Percentiles rank a stretch among this genome's conserved stretches.
Conservation (phyloP, 345 rosid genomes). For the Heritiera littoralis region DNA sequence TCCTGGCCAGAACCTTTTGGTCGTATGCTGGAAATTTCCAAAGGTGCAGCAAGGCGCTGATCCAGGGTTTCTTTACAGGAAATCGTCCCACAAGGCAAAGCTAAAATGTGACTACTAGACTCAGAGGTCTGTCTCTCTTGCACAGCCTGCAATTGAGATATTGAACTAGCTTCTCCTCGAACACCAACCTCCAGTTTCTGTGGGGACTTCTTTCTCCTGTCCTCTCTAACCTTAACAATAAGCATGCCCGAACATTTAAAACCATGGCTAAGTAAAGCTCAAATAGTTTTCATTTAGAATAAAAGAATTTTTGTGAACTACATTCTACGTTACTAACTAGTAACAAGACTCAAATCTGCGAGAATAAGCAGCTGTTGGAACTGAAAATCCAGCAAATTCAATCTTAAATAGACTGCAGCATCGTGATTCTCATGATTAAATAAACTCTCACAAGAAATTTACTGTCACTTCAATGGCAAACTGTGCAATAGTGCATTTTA, state of each 20-base stretch:
- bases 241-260: neutral
- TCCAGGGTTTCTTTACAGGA: slow-evolving; percentile 4
- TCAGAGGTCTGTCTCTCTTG: slow-evolving; percentile 20
- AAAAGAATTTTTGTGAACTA: neutral
- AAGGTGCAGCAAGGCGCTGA: slow-evolving; percentile 21
- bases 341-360: neutral
- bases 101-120: slow-evolving; percentile 17
- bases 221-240: slow-evolving; percentile 24
- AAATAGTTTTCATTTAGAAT: neutral
- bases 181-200: slow-evolving; percentile 15
- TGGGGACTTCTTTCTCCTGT: slow-evolving; percentile 23
- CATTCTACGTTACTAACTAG: neutral
- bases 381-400: slow-evolving; percentile 5
- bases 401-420: neutral
- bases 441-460: neutral
- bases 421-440: neutral
- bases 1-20: slow-evolving; percentile 16
- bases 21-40: neutral
- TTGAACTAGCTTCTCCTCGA: slow-evolving; percentile 25
- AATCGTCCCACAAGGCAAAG: slow-evolving; percentile 12
- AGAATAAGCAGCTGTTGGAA: neutral
- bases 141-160: slow-evolving; percentile 11
- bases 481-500: neutral
- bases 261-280: neutral
- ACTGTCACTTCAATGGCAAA: neutral